Base-by-base conservation (phyloP, 768 basidiomycete species). In the Naganishia randhawae region DNA sequence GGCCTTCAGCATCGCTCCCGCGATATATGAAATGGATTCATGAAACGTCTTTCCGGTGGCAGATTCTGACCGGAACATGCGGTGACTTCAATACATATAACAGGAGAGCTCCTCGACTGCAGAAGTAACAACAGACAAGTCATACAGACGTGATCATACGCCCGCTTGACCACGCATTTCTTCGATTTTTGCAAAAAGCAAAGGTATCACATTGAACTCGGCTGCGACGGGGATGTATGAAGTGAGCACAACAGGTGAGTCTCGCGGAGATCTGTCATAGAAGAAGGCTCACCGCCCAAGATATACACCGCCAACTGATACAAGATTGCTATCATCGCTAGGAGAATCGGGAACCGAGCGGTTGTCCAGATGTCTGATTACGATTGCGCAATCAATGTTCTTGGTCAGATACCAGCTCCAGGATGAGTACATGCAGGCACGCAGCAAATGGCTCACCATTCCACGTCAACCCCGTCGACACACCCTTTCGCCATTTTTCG, bases 401-500 rank as follows among this genome's bases (percentile, higher is more conserved):
- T 41, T 17, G 22, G 35, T 25, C 51, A 17, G 51, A 27, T n/a
- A 50, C 42, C 53, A 33, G 4, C 41, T 17, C 55, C 19, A n/a
- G 31, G n/a, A 4, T 14, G 17, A 14, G 22, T n/a, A 9, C 11
- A 41, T 33, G 6, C 3, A 14, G 9, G 16, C 57, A 19, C n/a
- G n/a, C n/a, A n/a, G n/a, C n/a, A n/a, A n/a, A n/a, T n/a, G n/a
- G n/a, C n/a, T n/a, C 25, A 61, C 57, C 57, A 39, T 19, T 41
- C 57, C 35, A 61, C 7, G 57, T 41, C 57, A 61, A 25, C 22
- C 57, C 68, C 31, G 75, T 72, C 14, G 41, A 67, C 7, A 69
- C 72, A 7, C 78, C 78, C 29, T 73, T 71, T 27, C 69, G 41
- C 78, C 78, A 79, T 14, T 69, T 71, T 17, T 68, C 50, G 52